Conservation (phyloP, 2,329 filamentous ascomycete genomes). For the Colletotrichum ledebouriae region DNA sequence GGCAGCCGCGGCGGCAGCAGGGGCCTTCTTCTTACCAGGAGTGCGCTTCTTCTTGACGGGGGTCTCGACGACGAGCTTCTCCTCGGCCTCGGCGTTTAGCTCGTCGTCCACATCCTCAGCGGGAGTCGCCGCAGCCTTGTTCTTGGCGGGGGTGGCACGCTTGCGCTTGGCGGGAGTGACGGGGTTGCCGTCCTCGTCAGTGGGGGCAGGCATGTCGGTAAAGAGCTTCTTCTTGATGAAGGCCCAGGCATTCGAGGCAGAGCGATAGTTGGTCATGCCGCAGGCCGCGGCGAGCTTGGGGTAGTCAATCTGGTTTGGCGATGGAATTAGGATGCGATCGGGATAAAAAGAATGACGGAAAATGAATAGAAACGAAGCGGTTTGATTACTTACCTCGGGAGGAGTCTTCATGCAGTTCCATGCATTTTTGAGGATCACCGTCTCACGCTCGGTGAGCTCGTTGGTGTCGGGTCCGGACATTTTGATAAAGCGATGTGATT, state of each 20-base stretch:
- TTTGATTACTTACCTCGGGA: slow-evolving; percentile 45
- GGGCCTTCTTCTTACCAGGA: slow-evolving; percentile 24
- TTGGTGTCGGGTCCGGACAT: slow-evolving; percentile 7
- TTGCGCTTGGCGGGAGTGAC: slow-evolving; percentile 44
- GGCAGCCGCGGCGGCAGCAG: not conserved
- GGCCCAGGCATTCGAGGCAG: slow-evolving; percentile 46
- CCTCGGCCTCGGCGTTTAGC: slow-evolving; percentile 16
- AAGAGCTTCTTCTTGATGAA: slow-evolving; percentile 48
- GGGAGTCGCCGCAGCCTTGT: slow-evolving; percentile 10
- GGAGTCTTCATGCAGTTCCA: slow-evolving; percentile 47
- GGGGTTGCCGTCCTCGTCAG: slow-evolving; percentile 31
- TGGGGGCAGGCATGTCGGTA: slow-evolving; percentile 1
- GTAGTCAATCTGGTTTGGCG: slow-evolving; percentile 46
- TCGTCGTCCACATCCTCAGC: slow-evolving; percentile 20
- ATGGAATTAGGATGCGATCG: not conserved
- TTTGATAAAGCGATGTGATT: slow-evolving; percentile 1
- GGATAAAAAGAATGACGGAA: not conserved
- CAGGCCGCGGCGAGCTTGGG: slow-evolving; percentile 43
- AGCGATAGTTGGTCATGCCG: slow-evolving; percentile 46
- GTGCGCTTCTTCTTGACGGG: slow-evolving; percentile 34
- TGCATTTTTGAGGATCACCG: slow-evolving; percentile 45
- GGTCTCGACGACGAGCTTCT: slow-evolving; percentile 36
- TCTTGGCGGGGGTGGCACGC: slow-evolving; percentile 27
- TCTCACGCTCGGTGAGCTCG: slow-evolving; percentile 46
- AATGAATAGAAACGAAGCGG: not conserved